phyloP scores from a whole-genome alignment of 2,329 filamentous ascomycete genomes.

The Chaetomium strumarium region DNA sequence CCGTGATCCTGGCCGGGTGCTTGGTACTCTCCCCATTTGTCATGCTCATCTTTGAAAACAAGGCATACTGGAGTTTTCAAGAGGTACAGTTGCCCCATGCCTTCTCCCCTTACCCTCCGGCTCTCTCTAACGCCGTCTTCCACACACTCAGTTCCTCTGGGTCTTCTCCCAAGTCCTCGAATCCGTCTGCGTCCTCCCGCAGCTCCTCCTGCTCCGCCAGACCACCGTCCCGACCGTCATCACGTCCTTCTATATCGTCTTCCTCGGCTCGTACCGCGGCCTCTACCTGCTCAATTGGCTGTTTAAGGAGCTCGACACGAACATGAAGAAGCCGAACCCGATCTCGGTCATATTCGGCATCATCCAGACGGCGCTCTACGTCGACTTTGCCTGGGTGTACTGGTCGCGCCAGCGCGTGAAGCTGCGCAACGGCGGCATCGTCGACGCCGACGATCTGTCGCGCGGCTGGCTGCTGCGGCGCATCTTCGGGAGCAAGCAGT shows the following conservation, averaged over 20 bases:
- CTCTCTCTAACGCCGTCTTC: conserved; percentile 15
- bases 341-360: conserved; percentile 80
- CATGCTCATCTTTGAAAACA: conserved; percentile 59
- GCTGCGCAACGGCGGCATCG: conserved; percentile 78
- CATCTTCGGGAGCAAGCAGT: conserved; percentile 61
- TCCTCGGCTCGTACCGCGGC: conserved; percentile 79
- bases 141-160: conserved; percentile 61
- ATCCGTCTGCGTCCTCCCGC: conserved; percentile 82
- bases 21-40: conserved; percentile 65
- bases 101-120: background rate
- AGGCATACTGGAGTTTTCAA: conserved; percentile 42
- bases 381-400: conserved; percentile 97
- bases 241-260: conserved; percentile 90
- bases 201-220: conserved; percentile 84
- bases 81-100: conserved; percentile 36
- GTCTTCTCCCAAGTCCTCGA: conserved; percentile 88
- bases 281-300: conserved; percentile 95
- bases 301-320: conserved; percentile 55
- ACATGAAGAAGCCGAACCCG: conserved; percentile 56
- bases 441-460: conserved; percentile 82
- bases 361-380: conserved; percentile 81
- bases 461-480: conserved; percentile 78
- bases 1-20: conserved; percentile 59
- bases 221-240: conserved; percentile 95
- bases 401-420: conserved; percentile 90